Conservation (phyloP, 805 yeast species). For the Myxozyma geophila region DNA sequence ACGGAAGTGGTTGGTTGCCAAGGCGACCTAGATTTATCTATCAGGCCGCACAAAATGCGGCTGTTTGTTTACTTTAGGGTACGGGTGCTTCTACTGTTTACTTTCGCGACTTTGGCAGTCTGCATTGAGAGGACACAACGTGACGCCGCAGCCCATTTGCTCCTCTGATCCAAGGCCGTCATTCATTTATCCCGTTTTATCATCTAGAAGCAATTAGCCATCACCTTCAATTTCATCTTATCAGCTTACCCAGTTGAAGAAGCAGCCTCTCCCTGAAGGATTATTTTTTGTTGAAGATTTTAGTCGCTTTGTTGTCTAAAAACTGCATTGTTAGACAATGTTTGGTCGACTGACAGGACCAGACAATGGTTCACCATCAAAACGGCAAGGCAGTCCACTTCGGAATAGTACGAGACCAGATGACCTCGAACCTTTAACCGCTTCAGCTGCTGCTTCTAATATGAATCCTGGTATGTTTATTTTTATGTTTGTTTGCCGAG, state of each 20-base stretch:
- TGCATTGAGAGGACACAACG: no score
- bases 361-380: neutral
- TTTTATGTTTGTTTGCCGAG: neutral
- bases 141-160: no score
- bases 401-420: neutral
- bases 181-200: no score
- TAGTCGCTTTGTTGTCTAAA: no score
- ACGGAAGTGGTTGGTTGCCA: neutral
- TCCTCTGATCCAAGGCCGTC: no score
- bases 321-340: neutral
- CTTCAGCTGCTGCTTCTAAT: neutral
- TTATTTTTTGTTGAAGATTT: no score
- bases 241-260: neutral
- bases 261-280: no score
- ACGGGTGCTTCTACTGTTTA: neutral
- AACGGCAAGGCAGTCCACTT: constrained; percentile 8
- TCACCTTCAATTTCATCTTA: neutral
- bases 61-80: neutral
- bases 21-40: neutral
- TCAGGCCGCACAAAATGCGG: neutral
- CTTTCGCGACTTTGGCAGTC: neutral
- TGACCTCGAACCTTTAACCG: neutral
- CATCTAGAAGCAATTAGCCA: no score
- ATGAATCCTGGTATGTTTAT: neutral
- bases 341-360: neutral